Evolutionary conservation across 2,329 filamentous ascomycete genomes (phyloP).

Genomic region (Macroventuria anomochaeta): DNA sequence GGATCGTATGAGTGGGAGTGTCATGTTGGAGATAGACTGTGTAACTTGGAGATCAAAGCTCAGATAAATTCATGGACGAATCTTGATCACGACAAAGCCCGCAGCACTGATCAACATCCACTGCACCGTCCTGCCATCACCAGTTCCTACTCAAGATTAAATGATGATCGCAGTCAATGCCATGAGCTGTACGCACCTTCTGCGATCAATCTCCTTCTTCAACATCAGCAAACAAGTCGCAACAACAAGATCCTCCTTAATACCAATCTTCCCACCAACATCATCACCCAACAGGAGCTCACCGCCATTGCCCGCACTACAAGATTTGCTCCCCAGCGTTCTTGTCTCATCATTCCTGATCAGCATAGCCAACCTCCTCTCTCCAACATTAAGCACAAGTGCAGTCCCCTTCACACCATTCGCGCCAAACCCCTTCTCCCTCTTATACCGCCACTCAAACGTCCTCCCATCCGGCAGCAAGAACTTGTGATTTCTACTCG

Average conservation of each 20-base stretch:
- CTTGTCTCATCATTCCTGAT: constrained; percentile 51
- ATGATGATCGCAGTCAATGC: constrained; percentile 4
- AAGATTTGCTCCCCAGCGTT: constrained; percentile 46
- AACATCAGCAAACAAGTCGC: constrained; percentile 67
- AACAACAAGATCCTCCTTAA: constrained; percentile 57
- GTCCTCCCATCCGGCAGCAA: constrained; percentile 55
- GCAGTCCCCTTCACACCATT: constrained; percentile 27
- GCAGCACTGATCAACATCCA: too few species aligned
- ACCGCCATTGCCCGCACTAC: constrained; percentile 52
- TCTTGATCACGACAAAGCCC: too few species aligned
- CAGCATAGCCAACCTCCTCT: constrained; percentile 49
- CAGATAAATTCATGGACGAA: neutral
- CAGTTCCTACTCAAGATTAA: neutral
- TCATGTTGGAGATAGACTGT: too few species aligned
- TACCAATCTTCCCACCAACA: constrained; percentile 40
- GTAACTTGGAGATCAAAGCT: too few species aligned
- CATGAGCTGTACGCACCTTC: constrained; percentile 60
- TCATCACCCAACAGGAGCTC: constrained; percentile 55
- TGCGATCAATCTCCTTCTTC: constrained; percentile 69
- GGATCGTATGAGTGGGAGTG: too few species aligned
- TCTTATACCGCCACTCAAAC: constrained; percentile 63
- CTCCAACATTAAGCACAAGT: constrained; percentile 23
- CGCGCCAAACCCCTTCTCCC: constrained; percentile 21
- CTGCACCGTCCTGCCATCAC: neutral
- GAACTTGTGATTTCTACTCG: constrained; percentile 58